Evolutionary conservation across 768 basidiomycete genomes (phyloP).

Genomic region (Leccinum pellstonianum): DNA sequence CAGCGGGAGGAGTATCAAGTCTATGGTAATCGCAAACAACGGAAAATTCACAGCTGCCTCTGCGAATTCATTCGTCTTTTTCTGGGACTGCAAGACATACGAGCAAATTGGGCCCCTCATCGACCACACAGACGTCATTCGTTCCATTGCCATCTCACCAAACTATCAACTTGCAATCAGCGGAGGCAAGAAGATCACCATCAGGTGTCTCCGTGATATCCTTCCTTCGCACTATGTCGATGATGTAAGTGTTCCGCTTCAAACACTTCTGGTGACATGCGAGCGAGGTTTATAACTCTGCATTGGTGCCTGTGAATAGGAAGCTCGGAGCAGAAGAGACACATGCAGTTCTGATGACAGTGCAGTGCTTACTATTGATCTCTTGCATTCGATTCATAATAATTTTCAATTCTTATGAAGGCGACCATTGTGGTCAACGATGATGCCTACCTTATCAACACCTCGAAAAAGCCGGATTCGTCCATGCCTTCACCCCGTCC

Average conservation of each 20-base stretch:
- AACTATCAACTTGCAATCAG: constrained; percentile 6
- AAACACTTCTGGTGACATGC: no score
- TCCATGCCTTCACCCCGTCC: background rate
- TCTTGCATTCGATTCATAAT: background rate
- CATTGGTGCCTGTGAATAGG: background rate
- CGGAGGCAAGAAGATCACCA: constrained; percentile 3
- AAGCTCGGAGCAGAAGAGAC: background rate
- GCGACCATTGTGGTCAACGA: background rate
- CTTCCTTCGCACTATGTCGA: constrained; percentile 9
- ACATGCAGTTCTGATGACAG: background rate
- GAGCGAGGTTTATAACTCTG: background rate
- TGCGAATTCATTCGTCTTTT: constrained; percentile 1
- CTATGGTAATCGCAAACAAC: constrained; percentile 10
- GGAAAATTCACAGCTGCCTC: constrained; percentile 11
- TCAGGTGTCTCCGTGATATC: constrained; percentile 4
- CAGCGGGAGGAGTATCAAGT: background rate
- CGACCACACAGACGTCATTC: constrained; percentile 1
- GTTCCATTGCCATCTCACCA: constrained; percentile 12
- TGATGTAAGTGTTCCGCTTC: constrained; percentile 3
- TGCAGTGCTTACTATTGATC: background rate
- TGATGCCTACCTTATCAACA: background rate
- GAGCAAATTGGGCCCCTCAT: constrained; percentile 8
- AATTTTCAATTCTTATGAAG: background rate
- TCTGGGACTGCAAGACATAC: constrained; percentile 11
- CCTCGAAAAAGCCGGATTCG: background rate